Percentiles rank a stretch among this genome's conserved stretches.
These are phyloP conservation scores for Astrocystis sublimbata DNA, from an alignment of 495 filamentous ascomycete genomes.

Conservation along the genomic window DNA sequence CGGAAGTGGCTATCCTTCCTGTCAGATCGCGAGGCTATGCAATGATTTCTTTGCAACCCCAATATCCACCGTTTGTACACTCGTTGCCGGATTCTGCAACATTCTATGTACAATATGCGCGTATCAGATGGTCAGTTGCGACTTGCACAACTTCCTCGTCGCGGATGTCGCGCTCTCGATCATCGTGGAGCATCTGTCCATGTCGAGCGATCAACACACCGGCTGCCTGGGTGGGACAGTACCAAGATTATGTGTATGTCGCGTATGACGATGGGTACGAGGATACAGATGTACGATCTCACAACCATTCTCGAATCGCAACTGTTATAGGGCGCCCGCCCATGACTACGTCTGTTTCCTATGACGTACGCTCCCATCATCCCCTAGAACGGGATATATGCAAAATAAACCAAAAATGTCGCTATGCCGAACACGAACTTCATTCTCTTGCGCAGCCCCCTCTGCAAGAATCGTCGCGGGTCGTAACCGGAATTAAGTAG, in stretches of 20 bases:
- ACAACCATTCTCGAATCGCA: not conserved
- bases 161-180: not conserved
- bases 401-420: slow-evolving; percentile 37
- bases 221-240: not conserved
- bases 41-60: not conserved
- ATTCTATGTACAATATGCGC: not conserved
- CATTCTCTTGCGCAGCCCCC: slow-evolving; percentile 23
- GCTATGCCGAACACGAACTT: slow-evolving; percentile 33
- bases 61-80: not conserved
- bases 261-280: not conserved
- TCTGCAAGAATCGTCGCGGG: slow-evolving; percentile 32
- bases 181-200: not conserved
- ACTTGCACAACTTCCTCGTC: not conserved
- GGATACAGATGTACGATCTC: not conserved
- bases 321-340: not conserved
- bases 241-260: not conserved
- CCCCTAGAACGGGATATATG: slow-evolving; percentile 35
- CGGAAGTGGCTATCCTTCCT: not conserved
- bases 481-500: slow-evolving; percentile 35
- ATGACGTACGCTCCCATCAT: not conserved
- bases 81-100: not conserved
- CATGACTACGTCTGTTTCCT: not conserved
- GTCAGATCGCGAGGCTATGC: not conserved
- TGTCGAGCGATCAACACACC: not conserved
- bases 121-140: not conserved